Conservation (phyloP, 1,284 basidiomycete species). For the Sporisorium iseilematis-ciliati region DNA sequence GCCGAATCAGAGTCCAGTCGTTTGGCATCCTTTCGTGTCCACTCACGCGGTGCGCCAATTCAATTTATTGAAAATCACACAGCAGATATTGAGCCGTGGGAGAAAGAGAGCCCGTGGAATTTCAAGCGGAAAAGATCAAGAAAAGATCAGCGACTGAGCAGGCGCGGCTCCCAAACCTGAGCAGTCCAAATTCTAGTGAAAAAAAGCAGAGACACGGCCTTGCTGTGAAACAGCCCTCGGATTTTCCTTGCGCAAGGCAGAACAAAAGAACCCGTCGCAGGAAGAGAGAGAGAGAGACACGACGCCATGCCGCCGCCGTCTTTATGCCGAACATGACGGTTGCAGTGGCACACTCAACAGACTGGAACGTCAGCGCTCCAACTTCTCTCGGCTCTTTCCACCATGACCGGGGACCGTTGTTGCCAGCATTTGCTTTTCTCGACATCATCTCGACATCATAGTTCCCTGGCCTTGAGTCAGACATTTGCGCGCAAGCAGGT, state of each 20-base stretch:
- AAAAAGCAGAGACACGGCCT: not conserved
- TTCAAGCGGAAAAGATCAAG: not conserved
- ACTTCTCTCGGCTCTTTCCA: not conserved
- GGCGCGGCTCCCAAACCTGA: not conserved
- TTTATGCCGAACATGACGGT: conserved; percentile 4
- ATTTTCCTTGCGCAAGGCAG: not conserved
- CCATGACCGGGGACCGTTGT: conserved; percentile 1
- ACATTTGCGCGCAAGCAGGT: no score
- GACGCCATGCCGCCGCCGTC: no score
- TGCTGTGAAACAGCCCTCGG: not conserved
- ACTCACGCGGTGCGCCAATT: no score
- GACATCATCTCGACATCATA: not conserved
- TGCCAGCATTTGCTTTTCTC: not conserved
- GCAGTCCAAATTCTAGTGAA: not conserved
- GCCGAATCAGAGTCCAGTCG: conserved; percentile 2
- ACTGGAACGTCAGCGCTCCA: not conserved
- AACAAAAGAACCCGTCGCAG: no score
- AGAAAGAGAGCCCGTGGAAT: not conserved
- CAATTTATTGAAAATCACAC: no score
- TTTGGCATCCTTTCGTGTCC: not conserved
- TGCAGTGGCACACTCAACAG: not conserved
- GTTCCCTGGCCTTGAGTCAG: not conserved
- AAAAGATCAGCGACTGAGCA: not conserved
- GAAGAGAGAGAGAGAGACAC: no score
- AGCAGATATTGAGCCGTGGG: not conserved